Evolutionary conservation across 2,329 filamentous ascomycete species (phyloP).

Genomic region (Salinomyces thailandicus): DNA sequence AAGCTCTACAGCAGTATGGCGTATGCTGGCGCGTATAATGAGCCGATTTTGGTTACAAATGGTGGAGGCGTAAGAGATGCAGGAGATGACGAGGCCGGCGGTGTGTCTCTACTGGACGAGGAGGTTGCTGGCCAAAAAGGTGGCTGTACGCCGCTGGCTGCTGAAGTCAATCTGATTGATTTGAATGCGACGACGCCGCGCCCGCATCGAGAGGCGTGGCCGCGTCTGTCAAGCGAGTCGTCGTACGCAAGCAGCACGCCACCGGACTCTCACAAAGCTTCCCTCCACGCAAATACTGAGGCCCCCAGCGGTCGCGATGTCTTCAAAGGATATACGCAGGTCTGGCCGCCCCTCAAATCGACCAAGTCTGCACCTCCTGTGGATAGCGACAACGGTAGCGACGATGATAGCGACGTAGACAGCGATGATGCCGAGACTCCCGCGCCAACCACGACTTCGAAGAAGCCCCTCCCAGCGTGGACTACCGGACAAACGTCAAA

Average conservation of each 20-base stretch:
- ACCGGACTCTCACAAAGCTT: too few species aligned
- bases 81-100: too few species aligned
- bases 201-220: slow-evolving; percentile 1
- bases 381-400: too few species aligned
- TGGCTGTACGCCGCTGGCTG: slow-evolving; percentile 8
- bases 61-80: slow-evolving; percentile 1
- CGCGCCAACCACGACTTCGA: too few species aligned
- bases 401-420: background rate
- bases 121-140: slow-evolving; percentile 10
- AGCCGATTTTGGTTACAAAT: background rate
- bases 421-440: too few species aligned
- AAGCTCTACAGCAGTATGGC: slow-evolving; percentile 9
- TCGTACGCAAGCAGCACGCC: too few species aligned
- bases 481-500: slow-evolving; percentile 9
- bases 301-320: background rate
- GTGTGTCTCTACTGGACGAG: slow-evolving; percentile 10
- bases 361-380: background rate
- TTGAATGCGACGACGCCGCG: background rate
- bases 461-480: slow-evolving; percentile 9
- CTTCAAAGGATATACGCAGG: background rate
- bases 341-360: background rate
- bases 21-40: background rate
- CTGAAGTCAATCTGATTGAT: background rate
- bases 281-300: background rate
- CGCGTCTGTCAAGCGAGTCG: background rate